Base-by-base conservation (phyloP, 257 asterid species). In the Asclepias syriaca region DNA sequence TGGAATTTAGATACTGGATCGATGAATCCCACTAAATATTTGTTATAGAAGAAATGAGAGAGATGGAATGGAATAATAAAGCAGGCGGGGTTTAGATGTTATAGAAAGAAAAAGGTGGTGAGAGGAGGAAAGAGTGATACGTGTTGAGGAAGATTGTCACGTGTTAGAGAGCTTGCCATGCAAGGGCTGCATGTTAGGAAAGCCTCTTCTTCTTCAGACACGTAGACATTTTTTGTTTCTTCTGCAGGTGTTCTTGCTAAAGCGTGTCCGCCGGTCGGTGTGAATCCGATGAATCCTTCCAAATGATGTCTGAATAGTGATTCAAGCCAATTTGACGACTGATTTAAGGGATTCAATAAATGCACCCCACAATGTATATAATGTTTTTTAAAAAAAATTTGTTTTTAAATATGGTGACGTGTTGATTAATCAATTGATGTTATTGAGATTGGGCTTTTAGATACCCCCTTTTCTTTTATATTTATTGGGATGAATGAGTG, bases 171-270 rank as follows among this genome's bases (percentile, higher is more conserved):
- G 78, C 48, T 21, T 15, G 45, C 27, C 95, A 86, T 83, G 91
- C 87, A 86, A 65, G 32, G 89, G 84, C 37, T 77, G 92, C 95
- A 85, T 86, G 92, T 15, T 75, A 4, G 0, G 40, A 29, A 7
- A 53, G 40, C 56, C 70, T 75, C 72, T 43, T 75, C 70, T 59
- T 51, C n/a, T 74, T 57, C 0, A n/a, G 89, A 85, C 92, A 86
- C 92, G 89, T 84, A 13, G 18, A 8, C 3, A 22, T 4, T 53
- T 24, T 81, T 79, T 67, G 69, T 50, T 19, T 49, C 68, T 60
- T 73, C 24, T 61, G 77, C 43, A 74, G 65, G 50, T 74, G 83
- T 22, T 45, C 34, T 48, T 48, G 66, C 18, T 4, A 27, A 5
- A 13, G 13, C 6, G 5, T 19, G 21, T 16, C n/a, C 27, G 59